Evolutionary conservation across 805 yeast species (phyloP), one percentile per base, ranked within the genome.

Genomic region (Metschnikowia henanensis): DNA sequence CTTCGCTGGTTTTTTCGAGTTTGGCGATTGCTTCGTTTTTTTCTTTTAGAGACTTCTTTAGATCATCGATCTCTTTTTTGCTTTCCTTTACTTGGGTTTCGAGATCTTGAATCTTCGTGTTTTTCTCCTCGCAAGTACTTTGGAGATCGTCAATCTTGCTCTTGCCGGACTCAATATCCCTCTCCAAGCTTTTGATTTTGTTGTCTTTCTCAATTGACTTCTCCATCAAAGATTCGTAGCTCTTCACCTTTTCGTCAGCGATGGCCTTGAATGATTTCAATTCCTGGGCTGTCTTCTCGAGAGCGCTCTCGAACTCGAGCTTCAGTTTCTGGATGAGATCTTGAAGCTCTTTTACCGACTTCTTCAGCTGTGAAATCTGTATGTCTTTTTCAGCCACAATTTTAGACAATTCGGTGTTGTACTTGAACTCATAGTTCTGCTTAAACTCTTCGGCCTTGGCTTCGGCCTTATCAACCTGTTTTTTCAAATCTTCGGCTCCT

Each of bases 371-470:
- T 15, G 43, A 39, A 10, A 37, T 29, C 13, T 40, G 30, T 26
- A 41, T 45, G 45, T 63, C 67, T 40, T 58, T 59, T 17, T 49
- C 52, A 6, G 57, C 58, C 5, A 54, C 47, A 30, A 57, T 33
- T 25, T 41, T 47, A 30, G 64, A 65, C 35, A 63, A 44, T 30
- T 59, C 58, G 26, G 45, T 30, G 43, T 59, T 62, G 46, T 63
- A 52, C 36, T 60, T 58, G 51, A 55, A 57, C 16, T 59, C 56
- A 31, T 53, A 52, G 18, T 58, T 52, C 28, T 47, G 20, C 30
- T 53, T 43, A 18, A 37, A 31, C 33, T 46, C 47, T 33, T 31
- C 48, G 20, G 39, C 46, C 28, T 39, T 41, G 7, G 41, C 51
- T 18, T 41, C 35, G 26, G 38, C 37, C 28, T 18, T 25, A 6